Percentiles rank a stretch among this genome's conserved stretches.
Conservation (phyloP, 805 yeast genomes). For the Teunomyces aglyptinius region DNA sequence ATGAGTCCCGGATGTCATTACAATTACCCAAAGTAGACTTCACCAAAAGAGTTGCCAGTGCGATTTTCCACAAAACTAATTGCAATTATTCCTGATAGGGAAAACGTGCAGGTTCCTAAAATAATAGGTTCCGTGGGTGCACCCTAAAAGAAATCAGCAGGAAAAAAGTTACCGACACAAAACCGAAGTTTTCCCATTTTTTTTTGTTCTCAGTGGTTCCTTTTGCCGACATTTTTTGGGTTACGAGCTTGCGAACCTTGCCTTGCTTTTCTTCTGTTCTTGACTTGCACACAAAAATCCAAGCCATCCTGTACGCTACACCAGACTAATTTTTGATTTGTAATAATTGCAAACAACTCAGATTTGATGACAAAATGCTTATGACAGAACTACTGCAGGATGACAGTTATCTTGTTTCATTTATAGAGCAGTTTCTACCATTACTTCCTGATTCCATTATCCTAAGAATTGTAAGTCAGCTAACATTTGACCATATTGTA, state of each 20-base stretch:
- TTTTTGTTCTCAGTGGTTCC: too few species aligned
- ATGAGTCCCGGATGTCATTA: not conserved
- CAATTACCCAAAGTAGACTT: not conserved
- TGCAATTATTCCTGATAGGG: too few species aligned
- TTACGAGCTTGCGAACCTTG: too few species aligned
- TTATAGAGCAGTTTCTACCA: slow-evolving; percentile 11
- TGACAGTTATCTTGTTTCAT: slow-evolving; percentile 4
- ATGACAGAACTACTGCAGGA: not conserved
- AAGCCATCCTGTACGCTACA: not conserved
- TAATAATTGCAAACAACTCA: not conserved
- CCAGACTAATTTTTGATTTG: not conserved
- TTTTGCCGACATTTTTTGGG: too few species aligned
- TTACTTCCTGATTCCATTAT: slow-evolving; percentile 24
- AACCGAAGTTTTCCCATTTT: too few species aligned
- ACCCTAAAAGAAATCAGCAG: too few species aligned
- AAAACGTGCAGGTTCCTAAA: too few species aligned
- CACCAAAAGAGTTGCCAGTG: too few species aligned
- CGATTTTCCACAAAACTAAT: too few species aligned
- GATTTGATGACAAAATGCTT: not conserved
- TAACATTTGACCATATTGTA: slow-evolving; percentile 20
- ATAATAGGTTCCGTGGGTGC: too few species aligned
- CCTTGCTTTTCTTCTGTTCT: too few species aligned
- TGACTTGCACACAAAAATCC: not conserved
- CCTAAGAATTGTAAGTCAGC: slow-evolving; percentile 13
- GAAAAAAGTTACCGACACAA: too few species aligned